phyloP scores from a whole-genome alignment of 148 eudicot species.

The Nyssa sinensis region DNA sequence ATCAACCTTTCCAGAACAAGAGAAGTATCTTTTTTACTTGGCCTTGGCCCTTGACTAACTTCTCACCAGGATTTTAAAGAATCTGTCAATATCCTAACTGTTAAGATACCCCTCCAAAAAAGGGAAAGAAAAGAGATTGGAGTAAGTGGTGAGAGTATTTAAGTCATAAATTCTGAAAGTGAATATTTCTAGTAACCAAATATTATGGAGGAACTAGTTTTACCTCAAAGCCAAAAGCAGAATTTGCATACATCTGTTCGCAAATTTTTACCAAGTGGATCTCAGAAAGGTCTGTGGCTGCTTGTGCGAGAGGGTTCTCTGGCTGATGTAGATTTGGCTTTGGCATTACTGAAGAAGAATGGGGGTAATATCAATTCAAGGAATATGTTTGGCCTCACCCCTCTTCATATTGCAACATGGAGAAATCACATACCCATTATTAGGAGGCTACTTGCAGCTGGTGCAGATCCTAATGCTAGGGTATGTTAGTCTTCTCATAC shows the following conservation, averaged over 20 bases:
- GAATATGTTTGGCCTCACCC: conserved; percentile 79
- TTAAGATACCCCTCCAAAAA: background rate
- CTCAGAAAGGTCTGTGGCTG: conserved; percentile 66
- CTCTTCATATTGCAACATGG: conserved; percentile 96
- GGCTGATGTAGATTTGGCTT: conserved; percentile 68
- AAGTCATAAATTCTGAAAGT: conserved; percentile 4
- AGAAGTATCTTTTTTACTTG: background rate
- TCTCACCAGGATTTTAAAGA: conserved; percentile 5
- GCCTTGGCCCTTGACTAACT: background rate
- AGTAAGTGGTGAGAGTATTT: background rate
- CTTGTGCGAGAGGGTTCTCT: conserved; percentile 69
- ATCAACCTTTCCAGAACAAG: background rate
- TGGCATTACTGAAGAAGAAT: conserved; percentile 69
- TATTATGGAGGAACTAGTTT: conserved; percentile 54
- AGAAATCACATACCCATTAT: conserved; percentile 92
- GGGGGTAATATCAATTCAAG: conserved; percentile 81
- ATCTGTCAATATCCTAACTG: conserved; percentile 3
- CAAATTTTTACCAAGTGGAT: conserved; percentile 36
- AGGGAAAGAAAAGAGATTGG: background rate
- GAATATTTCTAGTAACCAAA: background rate
- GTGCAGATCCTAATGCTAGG: conserved; percentile 98
- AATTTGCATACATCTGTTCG: conserved; percentile 49
- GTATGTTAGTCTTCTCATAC: conserved; percentile 43
- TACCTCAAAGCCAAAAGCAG: conserved; percentile 58
- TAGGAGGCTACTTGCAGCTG: conserved; percentile 89